phyloP scores from a whole-genome alignment of 106 monocot genomes.

The Apostasia shenzhenica region DNA sequence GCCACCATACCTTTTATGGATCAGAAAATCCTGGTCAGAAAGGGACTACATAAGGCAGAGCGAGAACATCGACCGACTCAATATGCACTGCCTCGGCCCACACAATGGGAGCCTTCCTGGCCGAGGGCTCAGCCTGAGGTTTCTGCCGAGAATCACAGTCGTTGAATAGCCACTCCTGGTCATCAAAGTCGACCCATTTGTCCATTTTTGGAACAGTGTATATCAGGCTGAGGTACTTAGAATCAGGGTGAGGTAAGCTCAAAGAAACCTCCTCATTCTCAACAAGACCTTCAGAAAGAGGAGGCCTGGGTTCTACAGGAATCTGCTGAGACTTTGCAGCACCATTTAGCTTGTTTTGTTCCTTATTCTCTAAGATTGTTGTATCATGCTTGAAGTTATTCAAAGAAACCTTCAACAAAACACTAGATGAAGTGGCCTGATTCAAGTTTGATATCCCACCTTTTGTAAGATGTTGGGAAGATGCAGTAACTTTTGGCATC shows the following conservation, averaged over 20 bases:
- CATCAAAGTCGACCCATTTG: conserved; percentile 38
- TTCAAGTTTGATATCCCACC: conserved; percentile 23
- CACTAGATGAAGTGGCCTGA: conserved; percentile 8
- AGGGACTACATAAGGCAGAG: conserved; percentile 76
- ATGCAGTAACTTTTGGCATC: conserved; percentile 25
- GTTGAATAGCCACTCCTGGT: conserved; percentile 56
- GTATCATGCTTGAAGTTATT: conserved; percentile 18
- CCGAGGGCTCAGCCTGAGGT: conserved; percentile 3
- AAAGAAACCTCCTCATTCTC: conserved; percentile 13
- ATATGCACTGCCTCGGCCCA: conserved; percentile 51
- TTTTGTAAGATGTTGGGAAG: conserved; percentile 37
- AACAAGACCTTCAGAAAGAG: background rate
- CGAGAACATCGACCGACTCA: conserved; percentile 42
- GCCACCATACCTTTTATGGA: conserved; percentile 19
- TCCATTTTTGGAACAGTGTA: conserved; percentile 52
- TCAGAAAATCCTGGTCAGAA: conserved; percentile 23
- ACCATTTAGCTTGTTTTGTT: conserved; percentile 28
- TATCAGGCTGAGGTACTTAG: conserved; percentile 38
- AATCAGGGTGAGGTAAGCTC: conserved; percentile 53
- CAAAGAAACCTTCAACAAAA: conserved; percentile 14
- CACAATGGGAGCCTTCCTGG: conserved; percentile 26
- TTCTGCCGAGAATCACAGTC: conserved; percentile 8
- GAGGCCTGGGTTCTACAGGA: conserved; percentile 1
- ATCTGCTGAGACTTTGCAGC: conserved; percentile 12
- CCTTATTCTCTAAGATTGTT: conserved; percentile 16